Percentiles rank a stretch among this genome's conserved stretches.
Conservation (phyloP, 2,329 filamentous ascomycete species). For the Ascochyta koolunga region DNA sequence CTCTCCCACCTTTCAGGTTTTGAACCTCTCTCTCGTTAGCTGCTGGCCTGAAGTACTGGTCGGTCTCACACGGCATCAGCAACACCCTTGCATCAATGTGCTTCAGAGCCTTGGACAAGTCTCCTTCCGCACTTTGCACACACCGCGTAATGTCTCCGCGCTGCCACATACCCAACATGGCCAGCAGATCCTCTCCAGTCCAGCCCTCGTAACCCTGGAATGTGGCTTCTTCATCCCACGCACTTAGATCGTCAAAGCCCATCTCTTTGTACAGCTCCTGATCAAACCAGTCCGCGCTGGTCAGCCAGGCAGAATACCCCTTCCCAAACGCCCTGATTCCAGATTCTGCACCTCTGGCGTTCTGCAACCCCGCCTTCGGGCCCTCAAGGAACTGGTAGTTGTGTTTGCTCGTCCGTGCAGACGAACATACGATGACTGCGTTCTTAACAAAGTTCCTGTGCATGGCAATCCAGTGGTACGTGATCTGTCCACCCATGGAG, state of each 20-base stretch:
- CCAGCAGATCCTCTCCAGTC: conserved; percentile 48
- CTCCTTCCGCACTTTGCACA: conserved; percentile 26
- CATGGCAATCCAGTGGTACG: conserved; percentile 60
- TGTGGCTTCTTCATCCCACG: conserved; percentile 38
- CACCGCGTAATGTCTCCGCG: conserved; percentile 47
- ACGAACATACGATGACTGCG: conserved; percentile 58
- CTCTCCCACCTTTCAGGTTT: conserved; percentile 37
- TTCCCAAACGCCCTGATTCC: conserved; percentile 47
- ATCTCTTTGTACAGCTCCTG: conserved; percentile 43
- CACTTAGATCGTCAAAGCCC: conserved; percentile 33
- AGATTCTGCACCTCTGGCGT: conserved; percentile 46
- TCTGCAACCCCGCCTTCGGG: conserved; percentile 56
- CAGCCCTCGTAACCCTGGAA: conserved; percentile 29
- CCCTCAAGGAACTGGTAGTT: conserved; percentile 64
- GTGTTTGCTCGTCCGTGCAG: conserved; percentile 58
- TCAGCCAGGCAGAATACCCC: conserved; percentile 50
- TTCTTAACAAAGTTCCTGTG: conserved; percentile 54
- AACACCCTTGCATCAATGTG: conserved; percentile 46
- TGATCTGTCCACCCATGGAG: conserved; percentile 63
- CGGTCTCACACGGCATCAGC: conserved; percentile 50
- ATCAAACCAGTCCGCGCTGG: conserved; percentile 52
- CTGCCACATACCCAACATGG: conserved; percentile 51
- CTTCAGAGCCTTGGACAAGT: conserved; percentile 43
- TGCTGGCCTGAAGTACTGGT: conserved; percentile 51
- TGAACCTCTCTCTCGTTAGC: conserved; percentile 48